Conservation (phyloP, 805 yeast genomes). For the Nakazawaea molendinolei region DNA sequence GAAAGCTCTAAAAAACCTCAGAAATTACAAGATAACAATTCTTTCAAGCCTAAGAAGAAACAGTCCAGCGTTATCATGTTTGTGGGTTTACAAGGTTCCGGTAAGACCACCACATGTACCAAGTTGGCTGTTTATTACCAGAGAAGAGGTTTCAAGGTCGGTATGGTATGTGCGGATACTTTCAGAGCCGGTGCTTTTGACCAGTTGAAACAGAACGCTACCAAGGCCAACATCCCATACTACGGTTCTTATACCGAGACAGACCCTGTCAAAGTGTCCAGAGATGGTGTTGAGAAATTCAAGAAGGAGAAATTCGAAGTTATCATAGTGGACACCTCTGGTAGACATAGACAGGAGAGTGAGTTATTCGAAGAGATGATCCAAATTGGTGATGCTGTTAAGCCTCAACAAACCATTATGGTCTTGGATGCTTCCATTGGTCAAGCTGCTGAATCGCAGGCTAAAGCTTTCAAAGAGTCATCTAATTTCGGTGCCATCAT, state of each 20-base stretch:
- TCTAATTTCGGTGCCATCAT: conserved; percentile 93
- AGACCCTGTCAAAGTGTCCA: conserved; percentile 88
- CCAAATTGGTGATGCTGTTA: conserved; percentile 80
- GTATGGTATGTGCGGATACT: conserved; percentile 97
- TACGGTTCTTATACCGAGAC: conserved; percentile 94
- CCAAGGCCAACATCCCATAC: conserved; percentile 88
- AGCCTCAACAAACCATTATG: conserved; percentile 96
- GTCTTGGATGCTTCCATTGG: conserved; percentile 97
- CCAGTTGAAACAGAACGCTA: conserved; percentile 95
- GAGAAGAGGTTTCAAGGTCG: conserved; percentile 89
- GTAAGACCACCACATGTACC: conserved; percentile 97
- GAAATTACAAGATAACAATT: conserved; percentile 23
- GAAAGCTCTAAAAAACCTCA: conserved; percentile 17
- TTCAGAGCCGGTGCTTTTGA: conserved; percentile 99
- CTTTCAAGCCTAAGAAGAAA: conserved; percentile 81
- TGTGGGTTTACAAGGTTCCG: conserved; percentile 98
- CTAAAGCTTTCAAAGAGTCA: conserved; percentile 88
- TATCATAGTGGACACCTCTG: conserved; percentile 95
- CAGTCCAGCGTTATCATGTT: conserved; percentile 82
- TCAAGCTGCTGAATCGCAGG: conserved; percentile 96
- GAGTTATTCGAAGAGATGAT: conserved; percentile 92
- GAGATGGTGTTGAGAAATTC: conserved; percentile 87
- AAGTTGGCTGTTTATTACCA: conserved; percentile 93
- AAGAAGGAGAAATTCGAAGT: conserved; percentile 87
- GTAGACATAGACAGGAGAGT: conserved; percentile 93